These are phyloP conservation scores for Penicillium atrosanguineum DNA, from an alignment of 495 filamentous ascomycete species.

Conservation along the genomic window DNA sequence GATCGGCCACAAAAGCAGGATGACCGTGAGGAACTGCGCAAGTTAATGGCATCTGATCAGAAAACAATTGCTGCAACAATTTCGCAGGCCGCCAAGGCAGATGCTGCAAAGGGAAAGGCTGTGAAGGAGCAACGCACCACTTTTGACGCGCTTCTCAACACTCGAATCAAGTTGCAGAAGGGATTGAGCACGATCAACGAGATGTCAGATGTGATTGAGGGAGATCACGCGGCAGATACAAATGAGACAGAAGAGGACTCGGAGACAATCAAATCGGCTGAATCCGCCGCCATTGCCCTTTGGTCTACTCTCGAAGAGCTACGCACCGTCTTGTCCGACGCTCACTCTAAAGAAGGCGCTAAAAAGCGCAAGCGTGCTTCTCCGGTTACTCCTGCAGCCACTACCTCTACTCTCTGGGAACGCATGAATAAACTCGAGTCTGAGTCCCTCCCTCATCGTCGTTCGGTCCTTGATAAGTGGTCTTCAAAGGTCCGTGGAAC, in stretches of 20 bases:
- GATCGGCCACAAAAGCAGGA: conserved; percentile 1
- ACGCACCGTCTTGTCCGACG: conserved; percentile 57
- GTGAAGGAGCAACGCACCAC: conserved; percentile 78
- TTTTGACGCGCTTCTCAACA: conserved; percentile 84
- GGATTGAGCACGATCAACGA: conserved; percentile 79
- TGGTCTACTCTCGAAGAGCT: conserved; percentile 82
- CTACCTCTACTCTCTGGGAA: conserved; percentile 63
- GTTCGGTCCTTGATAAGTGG: conserved; percentile 46
- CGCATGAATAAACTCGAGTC: conserved; percentile 67
- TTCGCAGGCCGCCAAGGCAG: conserved; percentile 69
- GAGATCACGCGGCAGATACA: conserved; percentile 25
- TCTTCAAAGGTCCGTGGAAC: conserved; percentile 52
- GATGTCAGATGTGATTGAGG: conserved; percentile 48
- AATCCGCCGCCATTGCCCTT: conserved; percentile 81
- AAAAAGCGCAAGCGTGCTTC: conserved; percentile 60
- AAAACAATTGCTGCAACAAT: conserved; percentile 66
- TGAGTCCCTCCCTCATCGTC: conserved; percentile 41
- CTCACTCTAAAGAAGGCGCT: conserved; percentile 41
- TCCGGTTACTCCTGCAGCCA: conserved; percentile 47
- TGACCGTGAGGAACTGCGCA: conserved; percentile 58
- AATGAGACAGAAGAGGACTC: conserved; percentile 40
- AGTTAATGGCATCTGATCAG: conserved; percentile 70
- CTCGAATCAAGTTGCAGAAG: conserved; percentile 88
- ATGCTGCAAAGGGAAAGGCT: conserved; percentile 80
- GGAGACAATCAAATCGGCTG: conserved; percentile 66